Evolutionary conservation across 306 rosid species (phyloP).

Genomic region (Elaeagnus macrophylla): DNA sequence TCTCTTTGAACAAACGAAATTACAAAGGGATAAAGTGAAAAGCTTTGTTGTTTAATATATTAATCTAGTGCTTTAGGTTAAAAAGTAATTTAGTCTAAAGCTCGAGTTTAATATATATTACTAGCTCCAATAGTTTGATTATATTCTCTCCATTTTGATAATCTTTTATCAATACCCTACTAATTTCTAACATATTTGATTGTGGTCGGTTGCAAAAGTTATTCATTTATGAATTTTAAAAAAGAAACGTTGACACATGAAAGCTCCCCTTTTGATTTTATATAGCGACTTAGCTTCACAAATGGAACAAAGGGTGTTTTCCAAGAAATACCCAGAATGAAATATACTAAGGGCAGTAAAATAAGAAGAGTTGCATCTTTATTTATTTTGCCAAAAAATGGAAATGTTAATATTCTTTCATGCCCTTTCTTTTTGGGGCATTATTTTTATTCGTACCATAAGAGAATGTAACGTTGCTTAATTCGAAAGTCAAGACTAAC

Average conservation of each 20-base stretch:
- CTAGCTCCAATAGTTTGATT: slow-evolving; percentile 9
- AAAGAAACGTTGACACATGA: slow-evolving; percentile 8
- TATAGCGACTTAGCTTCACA: neutral
- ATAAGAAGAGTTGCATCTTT: neutral
- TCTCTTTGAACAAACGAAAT: slow-evolving; percentile 10
- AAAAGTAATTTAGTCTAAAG: neutral
- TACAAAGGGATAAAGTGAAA: slow-evolving; percentile 4
- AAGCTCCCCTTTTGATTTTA: slow-evolving; percentile 20
- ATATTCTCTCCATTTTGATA: neutral
- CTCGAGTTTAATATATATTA: slow-evolving; percentile 9
- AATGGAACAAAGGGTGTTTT: slow-evolving; percentile 28
- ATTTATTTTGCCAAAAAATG: neutral
- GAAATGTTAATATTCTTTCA: slow-evolving; percentile 1
- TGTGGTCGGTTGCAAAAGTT: slow-evolving; percentile 35
- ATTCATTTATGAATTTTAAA: neutral
- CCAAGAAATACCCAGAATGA: slow-evolving; percentile 28
- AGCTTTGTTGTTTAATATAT: slow-evolving; percentile 2
- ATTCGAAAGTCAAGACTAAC: too few species aligned
- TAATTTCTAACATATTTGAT: slow-evolving; percentile 1
- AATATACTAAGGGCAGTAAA: neutral
- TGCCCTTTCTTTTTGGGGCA: too few species aligned
- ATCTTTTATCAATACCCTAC: slow-evolving; percentile 3
- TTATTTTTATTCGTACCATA: too few species aligned
- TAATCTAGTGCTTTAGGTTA: slow-evolving; percentile 4
- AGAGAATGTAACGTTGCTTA: too few species aligned